A percentile compares a stretch with the other conserved stretches of the same genome.
These are phyloP conservation scores for Phytopythium mirpurense DNA, from an alignment of 352 stramenopile genomes.

Conservation along the genomic window DNA sequence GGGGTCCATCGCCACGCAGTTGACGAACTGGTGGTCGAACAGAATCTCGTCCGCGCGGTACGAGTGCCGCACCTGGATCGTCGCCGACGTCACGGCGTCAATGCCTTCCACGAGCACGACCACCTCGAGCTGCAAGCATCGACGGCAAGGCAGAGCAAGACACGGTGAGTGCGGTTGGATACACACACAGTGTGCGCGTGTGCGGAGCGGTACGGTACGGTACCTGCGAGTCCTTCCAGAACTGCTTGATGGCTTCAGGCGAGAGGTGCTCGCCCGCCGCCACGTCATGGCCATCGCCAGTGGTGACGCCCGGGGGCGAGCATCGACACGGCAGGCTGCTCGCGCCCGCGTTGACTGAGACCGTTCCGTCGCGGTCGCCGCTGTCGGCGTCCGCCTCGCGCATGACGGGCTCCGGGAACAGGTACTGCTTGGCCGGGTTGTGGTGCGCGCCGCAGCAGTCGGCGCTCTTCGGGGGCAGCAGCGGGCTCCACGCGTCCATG, in stretches of 20 bases:
- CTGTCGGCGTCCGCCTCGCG: conserved; percentile 56
- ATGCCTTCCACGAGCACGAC: conserved; percentile 96
- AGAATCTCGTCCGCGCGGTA: conserved; percentile 92
- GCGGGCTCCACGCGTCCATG: conserved; percentile 88
- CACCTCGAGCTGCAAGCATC: conserved; percentile 86
- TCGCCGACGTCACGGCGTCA: conserved; percentile 92
- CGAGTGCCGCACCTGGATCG: conserved; percentile 94
- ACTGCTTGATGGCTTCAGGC: conserved; percentile 61
- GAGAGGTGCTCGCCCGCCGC: conserved; percentile 23
- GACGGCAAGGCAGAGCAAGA: background rate
- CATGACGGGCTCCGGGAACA: conserved; percentile 64
- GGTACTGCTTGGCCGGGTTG: conserved; percentile 51
- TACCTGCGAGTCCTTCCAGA: conserved; percentile 77
- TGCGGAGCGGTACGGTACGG: too few relatives aligned
- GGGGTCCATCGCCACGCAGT: conserved; percentile 84
- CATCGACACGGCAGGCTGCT: conserved; percentile 38
- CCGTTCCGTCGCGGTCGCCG: conserved; percentile 49
- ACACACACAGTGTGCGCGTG: too few relatives aligned
- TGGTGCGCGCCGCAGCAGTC: conserved; percentile 50
- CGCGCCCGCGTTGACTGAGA: conserved; percentile 19
- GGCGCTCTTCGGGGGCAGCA: conserved; percentile 68
- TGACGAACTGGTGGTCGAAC: conserved; percentile 91
- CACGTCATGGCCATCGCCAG: conserved; percentile 13
- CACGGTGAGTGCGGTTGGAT: background rate
- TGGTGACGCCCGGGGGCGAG: conserved; percentile 8